Evolutionary conservation across 805 yeast species (phyloP).

Genomic region (Starmerella bombi): DNA sequence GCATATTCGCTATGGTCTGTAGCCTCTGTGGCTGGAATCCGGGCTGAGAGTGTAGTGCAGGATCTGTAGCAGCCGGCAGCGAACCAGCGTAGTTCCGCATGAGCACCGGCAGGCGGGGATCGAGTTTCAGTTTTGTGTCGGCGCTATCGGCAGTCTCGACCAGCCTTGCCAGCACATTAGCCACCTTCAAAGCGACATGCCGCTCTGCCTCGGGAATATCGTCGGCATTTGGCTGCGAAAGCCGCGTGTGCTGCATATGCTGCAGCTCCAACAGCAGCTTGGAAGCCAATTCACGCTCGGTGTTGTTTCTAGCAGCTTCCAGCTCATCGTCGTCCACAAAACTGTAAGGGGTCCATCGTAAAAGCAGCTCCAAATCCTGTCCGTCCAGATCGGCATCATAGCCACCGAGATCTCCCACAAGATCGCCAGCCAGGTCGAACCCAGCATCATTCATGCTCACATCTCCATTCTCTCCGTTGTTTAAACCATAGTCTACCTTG

Average conservation of each 20-base stretch:
- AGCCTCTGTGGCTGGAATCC: slow-evolving; percentile 2
- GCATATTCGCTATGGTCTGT: not conserved
- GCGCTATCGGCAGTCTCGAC: slow-evolving; percentile 25
- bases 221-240: slow-evolving; percentile 20
- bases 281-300: slow-evolving; percentile 31
- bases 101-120: slow-evolving; percentile 47
- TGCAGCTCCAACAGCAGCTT: slow-evolving; percentile 38
- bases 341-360: slow-evolving; percentile 40
- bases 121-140: slow-evolving; percentile 18
- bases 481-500: not conserved
- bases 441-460: not conserved
- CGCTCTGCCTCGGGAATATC: slow-evolving; percentile 26
- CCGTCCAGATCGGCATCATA: not conserved
- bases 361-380: slow-evolving; percentile 25
- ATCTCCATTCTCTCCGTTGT: not conserved
- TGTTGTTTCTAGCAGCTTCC: slow-evolving; percentile 34
- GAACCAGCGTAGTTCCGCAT: slow-evolving; percentile 65
- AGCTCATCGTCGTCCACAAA: slow-evolving; percentile 40
- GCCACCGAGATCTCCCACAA: not conserved
- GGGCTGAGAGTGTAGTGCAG: slow-evolving; percentile 4
- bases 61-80: slow-evolving; percentile 37
- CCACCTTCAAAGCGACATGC: slow-evolving; percentile 26
- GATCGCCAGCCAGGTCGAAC: not conserved
- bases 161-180: slow-evolving; percentile 34
- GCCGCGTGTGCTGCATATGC: slow-evolving; percentile 38